Evolutionary conservation across 805 yeast genomes (phyloP), one percentile per base, ranked within the genome.

Genomic region (Lachancea nothofagi): DNA sequence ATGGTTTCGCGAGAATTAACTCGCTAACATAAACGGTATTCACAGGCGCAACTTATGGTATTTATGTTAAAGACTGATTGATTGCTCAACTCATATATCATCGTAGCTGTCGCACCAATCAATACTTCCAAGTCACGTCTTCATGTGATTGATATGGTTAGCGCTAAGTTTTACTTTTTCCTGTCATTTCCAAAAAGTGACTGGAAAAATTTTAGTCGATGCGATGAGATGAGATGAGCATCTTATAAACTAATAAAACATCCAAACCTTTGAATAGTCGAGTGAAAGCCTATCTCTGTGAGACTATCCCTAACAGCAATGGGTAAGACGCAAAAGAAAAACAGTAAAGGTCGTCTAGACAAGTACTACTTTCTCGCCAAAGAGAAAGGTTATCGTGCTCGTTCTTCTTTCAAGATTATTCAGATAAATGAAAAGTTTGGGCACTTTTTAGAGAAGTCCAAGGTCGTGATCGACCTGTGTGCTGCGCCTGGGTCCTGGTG

Each of bases 401-500:
- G 98, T 75, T 93, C 99, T 30, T 88, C 97, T 20, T 93, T 93
- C 69, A 93, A 93, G 62, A 75, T 93, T 52, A 73, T 93, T 44
- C 98, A 93, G 64, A 85, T 93, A 45, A 93, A 93, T 67, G 96
- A 93, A 60, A 93, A 93, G 62, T 93, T 78, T 71, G 97, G 97
- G 25, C 96, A 89, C 64, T 93, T 93, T 61, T 67, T 89, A 38
- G 96, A 89, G 53, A 84, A 86, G 59, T 86, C 96, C 14, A 93
- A 87, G 62, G 97, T 93, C 30, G 96, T 93, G 31, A 85, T 93
- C 38, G 98, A 93, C 74, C 72, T 93, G 53, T 93, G 98, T 80
- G 97, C 97, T 39, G 98, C 98, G 8, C 97, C 97, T 29, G 98
- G 98, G 42, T 87, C 97, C 3, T 93, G 98, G 98, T 93, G 98